Conservation (phyloP, 768 basidiomycete genomes). For the Trametes coccinea region DNA sequence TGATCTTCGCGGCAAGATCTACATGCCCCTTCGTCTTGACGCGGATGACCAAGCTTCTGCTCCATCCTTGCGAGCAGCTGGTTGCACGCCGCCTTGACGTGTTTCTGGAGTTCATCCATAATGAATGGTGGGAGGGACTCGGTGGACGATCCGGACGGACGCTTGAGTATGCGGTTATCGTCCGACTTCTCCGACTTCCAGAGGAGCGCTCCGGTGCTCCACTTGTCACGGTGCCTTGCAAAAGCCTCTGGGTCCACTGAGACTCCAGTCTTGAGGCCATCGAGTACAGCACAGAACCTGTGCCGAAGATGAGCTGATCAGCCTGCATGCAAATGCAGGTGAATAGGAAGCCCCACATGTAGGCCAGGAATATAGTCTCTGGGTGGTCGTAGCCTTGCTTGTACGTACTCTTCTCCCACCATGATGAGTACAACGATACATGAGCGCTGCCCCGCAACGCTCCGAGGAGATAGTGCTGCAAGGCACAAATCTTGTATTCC, state of each 20-base stretch:
- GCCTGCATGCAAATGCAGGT: too few species aligned
- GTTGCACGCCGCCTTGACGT: constrained; percentile 30
- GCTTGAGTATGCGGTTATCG: constrained; percentile 19
- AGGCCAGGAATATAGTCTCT: constrained; percentile 54
- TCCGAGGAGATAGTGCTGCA: constrained; percentile 55
- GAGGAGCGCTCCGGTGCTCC: constrained; percentile 28
- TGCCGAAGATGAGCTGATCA: too few species aligned
- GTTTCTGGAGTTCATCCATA: constrained; percentile 43
- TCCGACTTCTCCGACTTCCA: constrained; percentile 26
- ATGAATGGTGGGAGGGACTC: constrained; percentile 35
- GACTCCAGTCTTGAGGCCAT: constrained; percentile 62
- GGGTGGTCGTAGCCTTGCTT: constrained; percentile 49
- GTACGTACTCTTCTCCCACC: constrained; percentile 59
- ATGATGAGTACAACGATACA: constrained; percentile 53
- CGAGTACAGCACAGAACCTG: constrained; percentile 56
- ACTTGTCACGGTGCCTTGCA: constrained; percentile 32
- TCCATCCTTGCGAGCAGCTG: constrained; percentile 33
- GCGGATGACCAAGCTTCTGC: constrained; percentile 21
- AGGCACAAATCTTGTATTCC: constrained; percentile 33
- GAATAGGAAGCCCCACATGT: constrained; percentile 39
- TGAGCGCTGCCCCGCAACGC: constrained; percentile 45
- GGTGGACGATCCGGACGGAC: not conserved
- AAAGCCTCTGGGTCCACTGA: constrained; percentile 39
- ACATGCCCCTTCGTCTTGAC: not conserved
- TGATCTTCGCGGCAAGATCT: not conserved